Evolutionary conservation across 1,284 basidiomycete genomes (phyloP), one percentile per base, ranked within the genome.

Genomic region (Volvariella surrecta): DNA sequence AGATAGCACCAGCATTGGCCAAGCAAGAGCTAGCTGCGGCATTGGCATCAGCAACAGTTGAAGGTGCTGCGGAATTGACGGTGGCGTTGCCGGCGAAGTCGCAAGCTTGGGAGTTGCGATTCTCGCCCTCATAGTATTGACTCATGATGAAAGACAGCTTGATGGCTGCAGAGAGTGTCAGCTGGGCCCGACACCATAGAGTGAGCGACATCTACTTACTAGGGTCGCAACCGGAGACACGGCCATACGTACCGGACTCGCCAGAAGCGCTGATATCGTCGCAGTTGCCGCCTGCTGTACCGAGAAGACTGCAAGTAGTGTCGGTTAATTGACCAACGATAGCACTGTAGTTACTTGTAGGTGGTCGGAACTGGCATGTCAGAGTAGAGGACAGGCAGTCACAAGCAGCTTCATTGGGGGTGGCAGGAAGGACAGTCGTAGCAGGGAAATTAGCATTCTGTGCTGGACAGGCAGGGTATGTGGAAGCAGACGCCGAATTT

Each of bases 111-210:
- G 64, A 58, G 44, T 79, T 66, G 50, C 74, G 73, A 58, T 73
- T 73, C 45, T 74, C 76, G 32, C 68, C 58, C 57, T 88, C 78
- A 58, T 85, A 94, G 63, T 77, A 92, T 48, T 81, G 67, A 55
- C 76, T 85, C 76, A 95, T 88, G 45, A 83, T 81, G 61, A 81
- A 95, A 30, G 86, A 89, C 39, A 91, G 66, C 68, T 89, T 84
- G 61, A 82, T 73, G 28, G 74, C 85, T 79, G 49, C 15, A 49
- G 22, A 48, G 58, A 37, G 35, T 22, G 34, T 48, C 24, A 45
- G 40, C 51, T 16, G 48, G 43, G 38, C 15, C 37, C 42, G 7
- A 45, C n/a, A 45, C n/a, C 21, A 22, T 13, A 43, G n/a, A 45
- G 37, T 32, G 34, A 18, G 30, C 34, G 64, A 20, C 24, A 37